phyloP scores from a whole-genome alignment of 768 basidiomycete genomes.

The Trametes meyenii region DNA sequence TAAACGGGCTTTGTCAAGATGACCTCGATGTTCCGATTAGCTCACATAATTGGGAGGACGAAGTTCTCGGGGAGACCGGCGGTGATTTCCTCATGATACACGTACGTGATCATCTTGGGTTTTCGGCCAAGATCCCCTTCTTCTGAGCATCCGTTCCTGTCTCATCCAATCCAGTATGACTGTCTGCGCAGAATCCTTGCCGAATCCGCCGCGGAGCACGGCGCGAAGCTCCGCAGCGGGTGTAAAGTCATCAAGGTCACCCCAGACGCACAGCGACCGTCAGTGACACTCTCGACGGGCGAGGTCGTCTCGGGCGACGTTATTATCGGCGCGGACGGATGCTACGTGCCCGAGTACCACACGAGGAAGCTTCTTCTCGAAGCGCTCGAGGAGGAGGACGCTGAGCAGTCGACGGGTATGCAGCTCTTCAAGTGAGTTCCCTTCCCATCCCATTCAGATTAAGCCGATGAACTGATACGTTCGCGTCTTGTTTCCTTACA shows the following conservation, averaged over 20 bases:
- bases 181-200: constrained; percentile 34
- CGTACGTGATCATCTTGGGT: constrained; percentile 35
- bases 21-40: constrained; percentile 49
- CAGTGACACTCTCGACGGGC: constrained; percentile 31
- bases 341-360: constrained; percentile 4
- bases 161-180: constrained; percentile 26
- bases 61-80: constrained; percentile 49
- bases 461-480: neutral
- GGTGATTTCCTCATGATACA: constrained; percentile 52
- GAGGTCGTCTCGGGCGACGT: constrained; percentile 33
- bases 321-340: constrained; percentile 34
- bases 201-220: constrained; percentile 25
- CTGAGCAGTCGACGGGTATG: constrained; percentile 14
- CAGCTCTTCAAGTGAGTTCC: constrained; percentile 24
- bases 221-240: constrained; percentile 25
- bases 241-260: constrained; percentile 21
- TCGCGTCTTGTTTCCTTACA: neutral
- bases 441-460: neutral
- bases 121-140: no score
- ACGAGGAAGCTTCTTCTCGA: constrained; percentile 19
- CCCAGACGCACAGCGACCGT: constrained; percentile 19
- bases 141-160: neutral
- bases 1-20: constrained; percentile 32
- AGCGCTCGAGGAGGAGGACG: constrained; percentile 12
- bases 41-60: constrained; percentile 48